Evolutionary conservation across 1,139 yeast species (phyloP), one percentile per base, ranked within the genome.

Genomic region (Zygosaccharomyces pseudobailii): DNA sequence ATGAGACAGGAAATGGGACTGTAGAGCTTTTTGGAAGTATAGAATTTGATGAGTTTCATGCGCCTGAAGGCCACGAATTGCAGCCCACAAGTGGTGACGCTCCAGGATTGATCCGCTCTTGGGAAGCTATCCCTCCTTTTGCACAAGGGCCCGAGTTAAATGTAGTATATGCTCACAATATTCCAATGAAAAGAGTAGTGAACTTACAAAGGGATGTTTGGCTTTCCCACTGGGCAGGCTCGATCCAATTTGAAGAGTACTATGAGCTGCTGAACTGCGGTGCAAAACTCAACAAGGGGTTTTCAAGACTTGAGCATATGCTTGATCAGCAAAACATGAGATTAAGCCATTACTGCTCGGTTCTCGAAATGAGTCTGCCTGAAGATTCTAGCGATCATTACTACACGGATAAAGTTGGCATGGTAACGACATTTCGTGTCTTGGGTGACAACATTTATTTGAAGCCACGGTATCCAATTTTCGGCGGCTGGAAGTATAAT

Each of bases 401-500:
- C 71, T 87, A 73, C 63, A 83, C 88, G 21, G 98, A 92, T 67
- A 78, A 85, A 57, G 96, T 92, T 25, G 98, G 98, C 23, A 87
- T 87, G 69, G 96, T 92, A n/a, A 83, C 96, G 6, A 87, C 97
- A 5, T 85, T 87, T 49, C 73, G 74, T 52, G 70, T 76, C 36
- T 60, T 75, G 13, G 61, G 61, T 2, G 69, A 75, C 47, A 78
- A 74, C 52, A 70, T 88, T 48, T 72, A 82, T 36, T 67, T 92
- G 55, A 80, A 78, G 61, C 98, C 98, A 47, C 78, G 99, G 65
- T 92, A 75, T 72, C 99, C 99, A 9, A 62, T 92, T 6, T 87
- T 88, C 69, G 99, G 98, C 42, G 95, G 90, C 36, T 92, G 99
- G 99, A 79, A 83, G 59, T 92, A 89, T 70, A 89, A 92, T 69